Conservation (phyloP, 176 grass and related monocot species). For the Poa annua region DNA sequence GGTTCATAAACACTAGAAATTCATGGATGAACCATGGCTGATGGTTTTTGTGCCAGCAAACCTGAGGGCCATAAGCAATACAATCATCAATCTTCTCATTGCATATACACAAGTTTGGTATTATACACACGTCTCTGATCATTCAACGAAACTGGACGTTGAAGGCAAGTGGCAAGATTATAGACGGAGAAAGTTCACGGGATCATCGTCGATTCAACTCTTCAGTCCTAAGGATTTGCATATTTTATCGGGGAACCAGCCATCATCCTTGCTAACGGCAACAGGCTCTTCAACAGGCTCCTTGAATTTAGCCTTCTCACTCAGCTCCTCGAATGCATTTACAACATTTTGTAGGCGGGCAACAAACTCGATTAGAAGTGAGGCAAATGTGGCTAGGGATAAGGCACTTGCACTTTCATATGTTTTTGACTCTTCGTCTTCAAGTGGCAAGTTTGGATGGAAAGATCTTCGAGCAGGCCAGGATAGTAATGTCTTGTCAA, state of each 20-base stretch:
- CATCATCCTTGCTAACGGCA: conserved; percentile 24
- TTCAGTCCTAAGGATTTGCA: conserved; percentile 45
- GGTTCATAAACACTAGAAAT: conserved; percentile 1
- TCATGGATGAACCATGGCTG: background rate
- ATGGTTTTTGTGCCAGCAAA: conserved; percentile 25
- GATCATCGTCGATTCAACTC: conserved; percentile 43
- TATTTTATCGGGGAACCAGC: conserved; percentile 50
- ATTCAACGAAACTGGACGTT: conserved; percentile 1
- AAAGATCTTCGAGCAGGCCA: conserved; percentile 84
- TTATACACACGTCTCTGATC: conserved; percentile 18
- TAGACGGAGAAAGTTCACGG: conserved; percentile 17
- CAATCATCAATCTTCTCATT: conserved; percentile 24
- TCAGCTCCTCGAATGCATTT: conserved; percentile 82
- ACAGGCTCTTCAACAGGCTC: conserved; percentile 65
- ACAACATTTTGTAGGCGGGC: conserved; percentile 86
- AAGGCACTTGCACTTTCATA: conserved; percentile 92
- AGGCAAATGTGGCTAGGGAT: conserved; percentile 91
- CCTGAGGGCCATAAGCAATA: conserved; percentile 13
- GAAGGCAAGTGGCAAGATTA: conserved; percentile 26
- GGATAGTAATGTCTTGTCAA: conserved; percentile 43
- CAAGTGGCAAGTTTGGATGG: conserved; percentile 47
- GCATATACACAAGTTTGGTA: conserved; percentile 21
- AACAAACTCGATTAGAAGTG: conserved; percentile 91
- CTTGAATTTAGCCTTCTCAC: conserved; percentile 75
- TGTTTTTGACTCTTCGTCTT: conserved; percentile 65